These are phyloP conservation scores for Globisporangium alternatum DNA, from an alignment of 352 stramenopile genomes.

Conservation along the genomic window DNA sequence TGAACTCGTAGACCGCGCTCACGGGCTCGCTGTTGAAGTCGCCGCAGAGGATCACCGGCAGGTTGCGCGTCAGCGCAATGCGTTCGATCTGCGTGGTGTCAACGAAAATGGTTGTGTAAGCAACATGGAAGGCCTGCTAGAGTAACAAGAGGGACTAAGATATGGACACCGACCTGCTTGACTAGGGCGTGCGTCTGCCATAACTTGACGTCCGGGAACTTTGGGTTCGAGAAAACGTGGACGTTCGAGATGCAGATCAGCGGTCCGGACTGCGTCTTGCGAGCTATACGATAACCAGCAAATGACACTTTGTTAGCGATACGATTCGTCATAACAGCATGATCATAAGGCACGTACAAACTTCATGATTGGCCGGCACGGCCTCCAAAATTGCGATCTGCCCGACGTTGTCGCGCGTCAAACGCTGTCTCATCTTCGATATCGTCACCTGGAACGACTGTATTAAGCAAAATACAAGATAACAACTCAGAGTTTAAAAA, in stretches of 20 bases:
- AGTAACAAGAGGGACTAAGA: neutral
- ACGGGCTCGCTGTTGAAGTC: slow-evolving; percentile 98
- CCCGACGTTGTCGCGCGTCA: slow-evolving; percentile 98
- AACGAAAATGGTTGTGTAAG: neutral
- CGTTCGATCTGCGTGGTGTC: slow-evolving; percentile 57
- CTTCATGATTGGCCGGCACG: slow-evolving; percentile 78
- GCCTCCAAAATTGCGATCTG: slow-evolving; percentile 97
- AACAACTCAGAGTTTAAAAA: neutral
- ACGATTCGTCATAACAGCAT: too few species aligned
- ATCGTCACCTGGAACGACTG: slow-evolving; percentile 44
- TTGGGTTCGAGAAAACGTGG: slow-evolving; percentile 98
- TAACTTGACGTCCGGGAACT: slow-evolving; percentile 99
- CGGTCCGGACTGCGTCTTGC: slow-evolving; percentile 49
- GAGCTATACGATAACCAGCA: slow-evolving; percentile 17
- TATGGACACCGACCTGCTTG: slow-evolving; percentile 52
- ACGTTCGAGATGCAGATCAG: slow-evolving; percentile 97
- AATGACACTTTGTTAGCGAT: neutral
- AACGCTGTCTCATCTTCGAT: slow-evolving; percentile 70
- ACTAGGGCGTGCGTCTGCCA: slow-evolving; percentile 94
- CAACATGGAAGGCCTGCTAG: neutral
- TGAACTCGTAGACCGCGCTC: slow-evolving; percentile 96
- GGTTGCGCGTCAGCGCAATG: slow-evolving; percentile 57
- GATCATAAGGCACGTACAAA: slow-evolving; percentile 28
- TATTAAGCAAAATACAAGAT: neutral
- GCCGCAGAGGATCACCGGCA: slow-evolving; percentile 96